A percentile compares a stretch with the other conserved stretches of the same genome.
Conservation (phyloP, 495 filamentous ascomycete species). For the Penicillium ochrochloron region DNA sequence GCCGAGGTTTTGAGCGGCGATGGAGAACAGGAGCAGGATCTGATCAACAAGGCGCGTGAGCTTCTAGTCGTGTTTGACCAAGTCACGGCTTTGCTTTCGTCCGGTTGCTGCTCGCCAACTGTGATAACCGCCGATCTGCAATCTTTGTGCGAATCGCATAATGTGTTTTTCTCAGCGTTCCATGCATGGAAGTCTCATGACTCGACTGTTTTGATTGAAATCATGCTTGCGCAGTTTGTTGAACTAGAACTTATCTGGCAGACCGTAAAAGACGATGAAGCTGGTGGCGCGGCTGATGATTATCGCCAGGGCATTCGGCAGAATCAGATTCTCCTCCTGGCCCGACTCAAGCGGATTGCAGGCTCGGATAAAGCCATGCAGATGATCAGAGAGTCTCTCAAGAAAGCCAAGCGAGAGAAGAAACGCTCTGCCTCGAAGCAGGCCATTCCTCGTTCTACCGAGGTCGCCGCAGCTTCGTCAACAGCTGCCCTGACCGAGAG, state of each 20-base stretch:
- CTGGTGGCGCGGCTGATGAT: slow-evolving; percentile 83
- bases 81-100: slow-evolving; percentile 64
- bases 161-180: slow-evolving; percentile 87
- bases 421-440: slow-evolving; percentile 60
- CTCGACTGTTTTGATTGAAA: slow-evolving; percentile 84
- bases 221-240: slow-evolving; percentile 95
- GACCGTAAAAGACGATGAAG: slow-evolving; percentile 87
- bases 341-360: slow-evolving; percentile 85
- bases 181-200: slow-evolving; percentile 95
- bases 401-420: slow-evolving; percentile 71
- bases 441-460: slow-evolving; percentile 62
- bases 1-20: slow-evolving; percentile 87
- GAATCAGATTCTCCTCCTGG: slow-evolving; percentile 88
- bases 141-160: slow-evolving; percentile 63
- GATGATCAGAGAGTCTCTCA: slow-evolving; percentile 81
- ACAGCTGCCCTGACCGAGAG: slow-evolving; percentile 47
- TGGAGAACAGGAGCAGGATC: slow-evolving; percentile 83
- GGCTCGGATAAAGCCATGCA: slow-evolving; percentile 80
- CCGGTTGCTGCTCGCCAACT: slow-evolving; percentile 50
- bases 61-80: slow-evolving; percentile 83
- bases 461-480: slow-evolving; percentile 38
- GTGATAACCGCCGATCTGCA: slow-evolving; percentile 50
- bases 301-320: slow-evolving; percentile 92
- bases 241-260: slow-evolving; percentile 96
- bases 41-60: slow-evolving; percentile 86